phyloP scores from a whole-genome alignment of 768 basidiomycete species.

The Tricholoma bakamatsutake region DNA sequence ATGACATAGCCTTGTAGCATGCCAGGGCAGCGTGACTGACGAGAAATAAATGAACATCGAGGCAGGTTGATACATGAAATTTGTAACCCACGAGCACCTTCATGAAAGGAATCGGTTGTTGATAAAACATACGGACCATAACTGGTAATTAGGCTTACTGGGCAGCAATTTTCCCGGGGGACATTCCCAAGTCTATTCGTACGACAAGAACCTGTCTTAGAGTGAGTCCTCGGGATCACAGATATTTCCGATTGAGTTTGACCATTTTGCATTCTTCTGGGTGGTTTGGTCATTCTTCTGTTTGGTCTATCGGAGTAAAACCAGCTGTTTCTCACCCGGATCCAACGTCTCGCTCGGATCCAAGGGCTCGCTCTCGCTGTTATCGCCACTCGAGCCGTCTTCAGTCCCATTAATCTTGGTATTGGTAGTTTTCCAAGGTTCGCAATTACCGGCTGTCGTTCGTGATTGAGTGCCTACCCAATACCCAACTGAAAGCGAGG shows the following conservation, averaged over 20 bases:
- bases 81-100: constrained; percentile 41
- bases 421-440: not conserved
- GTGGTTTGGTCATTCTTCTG: constrained; percentile 39
- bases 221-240: not conserved
- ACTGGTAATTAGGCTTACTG: constrained; percentile 49
- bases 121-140: not conserved
- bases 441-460: not conserved
- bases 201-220: constrained; percentile 49
- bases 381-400: not conserved
- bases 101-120: not conserved
- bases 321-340: constrained; percentile 10
- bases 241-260: not conserved
- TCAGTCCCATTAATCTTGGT: not conserved
- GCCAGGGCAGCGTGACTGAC: constrained; percentile 82
- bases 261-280: constrained; percentile 59
- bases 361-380: constrained; percentile 11
- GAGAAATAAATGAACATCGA: not conserved
- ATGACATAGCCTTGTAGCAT: constrained; percentile 71
- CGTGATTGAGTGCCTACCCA: constrained; percentile 28
- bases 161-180: constrained; percentile 69
- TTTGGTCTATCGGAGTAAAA: constrained; percentile 21
- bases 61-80: not conserved
- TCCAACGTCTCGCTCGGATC: constrained; percentile 17
- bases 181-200: constrained; percentile 62
- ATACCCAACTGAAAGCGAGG: constrained; percentile 37